phyloP scores from a whole-genome alignment of 108 stramenopile species.

The Fragilaria radians region DNA sequence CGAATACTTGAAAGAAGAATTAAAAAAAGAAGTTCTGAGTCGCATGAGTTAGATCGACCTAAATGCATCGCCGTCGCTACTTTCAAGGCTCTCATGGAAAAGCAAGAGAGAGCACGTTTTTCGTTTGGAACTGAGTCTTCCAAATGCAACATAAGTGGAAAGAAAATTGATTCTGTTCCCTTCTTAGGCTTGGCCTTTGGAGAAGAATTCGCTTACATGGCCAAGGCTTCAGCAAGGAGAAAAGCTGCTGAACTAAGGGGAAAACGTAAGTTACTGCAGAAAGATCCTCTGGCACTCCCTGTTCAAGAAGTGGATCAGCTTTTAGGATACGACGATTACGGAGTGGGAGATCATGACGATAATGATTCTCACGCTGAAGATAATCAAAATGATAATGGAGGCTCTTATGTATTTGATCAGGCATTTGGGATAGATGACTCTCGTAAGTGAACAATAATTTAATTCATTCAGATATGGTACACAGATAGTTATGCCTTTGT shows the following conservation, averaged over 20 bases:
- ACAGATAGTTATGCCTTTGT: not conserved
- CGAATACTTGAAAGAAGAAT: not conserved
- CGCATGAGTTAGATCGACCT: not conserved
- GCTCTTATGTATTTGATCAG: no score
- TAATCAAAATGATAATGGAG: constrained; percentile 30
- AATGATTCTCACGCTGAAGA: constrained; percentile 43
- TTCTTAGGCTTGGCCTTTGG: constrained; percentile 54
- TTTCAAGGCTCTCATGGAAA: constrained; percentile 7
- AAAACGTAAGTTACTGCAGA: constrained; percentile 11
- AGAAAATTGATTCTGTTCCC: constrained; percentile 18
- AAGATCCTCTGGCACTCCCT: constrained; percentile 3
- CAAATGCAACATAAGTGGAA: not conserved
- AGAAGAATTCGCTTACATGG: constrained; percentile 79
- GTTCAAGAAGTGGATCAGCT: constrained; percentile 5
- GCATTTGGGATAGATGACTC: no score
- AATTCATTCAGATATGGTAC: no score
- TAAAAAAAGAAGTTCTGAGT: not conserved
- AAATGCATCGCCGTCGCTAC: constrained; percentile 14
- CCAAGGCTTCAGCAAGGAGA: constrained; percentile 53
- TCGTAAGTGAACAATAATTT: no score
- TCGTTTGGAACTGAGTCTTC: not conserved
- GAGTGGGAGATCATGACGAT: constrained; percentile 30
- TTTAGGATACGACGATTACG: constrained; percentile 14
- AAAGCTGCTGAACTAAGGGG: constrained; percentile 42
- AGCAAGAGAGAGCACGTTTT: constrained; percentile 4